Conservation (phyloP, 2,329 filamentous ascomycete genomes). For the Cladosporium sp. region DNA sequence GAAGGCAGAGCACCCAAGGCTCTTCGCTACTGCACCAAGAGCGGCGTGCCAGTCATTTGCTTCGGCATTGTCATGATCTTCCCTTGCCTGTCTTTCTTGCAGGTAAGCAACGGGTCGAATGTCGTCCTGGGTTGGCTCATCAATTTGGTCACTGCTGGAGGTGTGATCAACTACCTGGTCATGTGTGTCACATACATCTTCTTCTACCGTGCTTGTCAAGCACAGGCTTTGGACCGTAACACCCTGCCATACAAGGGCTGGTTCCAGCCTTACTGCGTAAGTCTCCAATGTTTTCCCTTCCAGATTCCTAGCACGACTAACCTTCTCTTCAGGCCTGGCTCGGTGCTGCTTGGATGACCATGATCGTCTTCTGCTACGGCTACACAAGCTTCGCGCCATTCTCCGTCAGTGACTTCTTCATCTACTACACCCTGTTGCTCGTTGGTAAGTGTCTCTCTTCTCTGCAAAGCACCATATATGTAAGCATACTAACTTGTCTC, state of each 20-base stretch:
- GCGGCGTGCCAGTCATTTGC: conserved; percentile 59
- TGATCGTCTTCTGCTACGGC: conserved; percentile 49
- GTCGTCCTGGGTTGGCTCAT: conserved; percentile 40
- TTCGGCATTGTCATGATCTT: conserved; percentile 39
- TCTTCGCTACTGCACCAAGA: conserved; percentile 55
- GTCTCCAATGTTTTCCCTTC: not conserved
- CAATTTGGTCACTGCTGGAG: conserved; percentile 54
- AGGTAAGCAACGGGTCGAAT: conserved; percentile 27
- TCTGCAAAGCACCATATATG: not conserved
- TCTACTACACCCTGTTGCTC: conserved; percentile 43
- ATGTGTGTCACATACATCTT: conserved; percentile 56
- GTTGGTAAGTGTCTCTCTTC: conserved; percentile 17
- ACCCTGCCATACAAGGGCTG: conserved; percentile 54
- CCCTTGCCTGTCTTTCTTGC: conserved; percentile 33
- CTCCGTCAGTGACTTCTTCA: conserved; percentile 41
- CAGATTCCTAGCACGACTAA: not conserved
- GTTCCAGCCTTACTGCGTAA: conserved; percentile 52
- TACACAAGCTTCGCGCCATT: conserved; percentile 51
- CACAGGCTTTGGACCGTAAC: conserved; percentile 49
- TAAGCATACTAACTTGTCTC: not conserved
- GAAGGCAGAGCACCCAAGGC: conserved; percentile 52
- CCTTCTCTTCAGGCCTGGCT: conserved; percentile 18
- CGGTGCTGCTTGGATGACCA: conserved; percentile 27
- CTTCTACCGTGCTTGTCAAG: conserved; percentile 53
- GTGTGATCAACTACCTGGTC: conserved; percentile 60